Percentiles rank a stretch among this genome's conserved stretches.
Conservation (phyloP, 208 protist species). For the Wallacemonas sp. region DNA sequence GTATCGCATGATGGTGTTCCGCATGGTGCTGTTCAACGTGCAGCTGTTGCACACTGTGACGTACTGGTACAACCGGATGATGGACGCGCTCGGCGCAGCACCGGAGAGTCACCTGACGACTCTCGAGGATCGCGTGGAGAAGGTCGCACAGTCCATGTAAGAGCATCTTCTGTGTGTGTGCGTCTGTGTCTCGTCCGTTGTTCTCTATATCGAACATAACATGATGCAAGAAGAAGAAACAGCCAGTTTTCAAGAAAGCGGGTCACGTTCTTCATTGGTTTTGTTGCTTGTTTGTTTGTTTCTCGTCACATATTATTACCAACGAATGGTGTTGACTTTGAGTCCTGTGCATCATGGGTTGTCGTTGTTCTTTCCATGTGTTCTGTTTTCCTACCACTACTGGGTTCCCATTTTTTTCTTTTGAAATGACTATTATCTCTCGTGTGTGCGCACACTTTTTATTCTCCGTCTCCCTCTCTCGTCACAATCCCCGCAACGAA, state of each 20-base stretch:
- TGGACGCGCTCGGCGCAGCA: conserved; percentile 21
- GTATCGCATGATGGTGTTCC: conserved; percentile 41
- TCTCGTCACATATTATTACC: not conserved
- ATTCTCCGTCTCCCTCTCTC: too few relatives aligned
- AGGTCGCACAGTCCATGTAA: not conserved
- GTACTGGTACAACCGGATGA: conserved; percentile 41
- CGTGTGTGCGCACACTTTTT: too few relatives aligned
- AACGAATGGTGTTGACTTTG: conserved; percentile 1
- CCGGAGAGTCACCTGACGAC: conserved; percentile 21
- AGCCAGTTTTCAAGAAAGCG: too few relatives aligned
- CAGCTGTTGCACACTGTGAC: conserved; percentile 34
- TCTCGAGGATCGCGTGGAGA: conserved; percentile 46
- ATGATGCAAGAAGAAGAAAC: too few relatives aligned
- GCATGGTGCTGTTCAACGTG: conserved; percentile 37
- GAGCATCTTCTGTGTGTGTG: too few relatives aligned
- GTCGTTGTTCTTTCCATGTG: not conserved
- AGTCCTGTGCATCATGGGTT: conserved; percentile 1
- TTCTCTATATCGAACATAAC: not conserved
- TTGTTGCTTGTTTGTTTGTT: not conserved
- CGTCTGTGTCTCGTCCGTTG: not conserved
- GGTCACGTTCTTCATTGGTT: not conserved
- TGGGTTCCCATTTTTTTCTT: too few relatives aligned
- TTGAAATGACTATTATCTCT: too few relatives aligned
- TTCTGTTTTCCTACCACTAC: too few relatives aligned
- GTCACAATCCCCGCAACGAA: too few relatives aligned